Base-by-base conservation (phyloP, 2,329 filamentous ascomycete genomes). In the Myriosclerotinia scirpicola region DNA sequence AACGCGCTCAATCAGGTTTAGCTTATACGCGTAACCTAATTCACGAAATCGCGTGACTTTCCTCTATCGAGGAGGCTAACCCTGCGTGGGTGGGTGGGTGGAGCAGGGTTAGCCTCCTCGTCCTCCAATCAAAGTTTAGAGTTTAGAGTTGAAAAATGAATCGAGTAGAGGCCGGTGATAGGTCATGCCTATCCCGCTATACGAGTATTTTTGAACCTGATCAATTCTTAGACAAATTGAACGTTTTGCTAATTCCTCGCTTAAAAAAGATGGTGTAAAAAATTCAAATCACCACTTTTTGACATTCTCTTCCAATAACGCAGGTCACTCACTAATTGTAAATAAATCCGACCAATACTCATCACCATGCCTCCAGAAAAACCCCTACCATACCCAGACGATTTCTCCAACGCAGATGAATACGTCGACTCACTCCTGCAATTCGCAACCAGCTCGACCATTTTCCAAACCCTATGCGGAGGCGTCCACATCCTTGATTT, bases 401-500 rank as follows among this genome's bases (percentile, higher is more conserved):
- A 73, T 73, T 97, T 94, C 81, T 76, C 81, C 48, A 86, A 85
- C 54, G 80, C 87, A 7, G 91, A 97, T 58, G 84, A 87, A 64
- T 99, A 97, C 77, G 85, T 97, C 59, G 83, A 91, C 36, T 88
- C 87, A 22, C 85, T 98, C 15, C 82, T 98, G 36, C 77, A 86
- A 26, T 97, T 98, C 74, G 85, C 88, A 1, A 87, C 87, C 7
- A 87, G 87, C 2, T 91, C 90, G 55, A 85, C 89, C 64, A 82
- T 92, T 1, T 93, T 97, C 72, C 90, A 92, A 71, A 92, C 91
- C 36, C 83, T 99, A n/a, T 97, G 93, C 76, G 95, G 95, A 64
- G 93, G 94, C n/a, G 91, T 98, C 0, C 95, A 99, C 76, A 93
- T 99, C 69, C 84, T 98, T 66, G 95, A 99, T 77, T 98, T 99